Base-by-base conservation (phyloP, 2,329 filamentous ascomycete species). In the Pseudogymnoascus pannorum region DNA sequence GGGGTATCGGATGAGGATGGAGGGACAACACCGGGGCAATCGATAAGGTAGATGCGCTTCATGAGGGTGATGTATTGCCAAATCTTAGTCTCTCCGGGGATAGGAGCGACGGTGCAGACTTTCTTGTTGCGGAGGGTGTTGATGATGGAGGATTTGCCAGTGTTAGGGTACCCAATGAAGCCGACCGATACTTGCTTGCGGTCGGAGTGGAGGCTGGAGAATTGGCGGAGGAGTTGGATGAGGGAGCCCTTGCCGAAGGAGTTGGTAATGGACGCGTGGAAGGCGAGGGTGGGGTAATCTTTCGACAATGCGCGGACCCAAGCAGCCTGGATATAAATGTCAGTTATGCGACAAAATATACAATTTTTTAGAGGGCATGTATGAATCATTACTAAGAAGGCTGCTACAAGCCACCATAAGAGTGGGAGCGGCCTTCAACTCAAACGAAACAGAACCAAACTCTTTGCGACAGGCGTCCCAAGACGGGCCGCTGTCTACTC, bases 341-440 rank as follows among this genome's bases (percentile, higher is more conserved):
- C 68, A 72, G 71, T 57, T 63, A 22, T 20, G 58, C 60, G 24
- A 48, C 29, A 33, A 44, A 38, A 63, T 63, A 61, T 57, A 62
- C 67, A 71, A 68, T 64, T 70, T 66, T 63, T 20, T 7, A 12
- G 11, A 6, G 14, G 14, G 5, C 4, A 85, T 92, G 88, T 99
- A 84, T 93, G 92, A 88, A 88, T 89, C 90, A 88, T 91, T 88
- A 97, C 94, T 99, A 99, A 96, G 94, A 97, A 89, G 81, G 83
- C 83, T 84, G 85, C 88, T 86, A 92, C 78, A 77, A 77, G 77
- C 78, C 75, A 78, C 81, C 81, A 77, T 69, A 74, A 75, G 71
- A 79, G 83, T 77, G 81, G 84, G 84, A 85, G 83, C 84, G 86
- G 85, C 80, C 80, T 88, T 97, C 94, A 97, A 97, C 94, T 97